These are phyloP conservation scores for Fusarium staphyleae DNA, from an alignment of 2,329 filamentous ascomycete genomes.

Conservation along the genomic window DNA sequence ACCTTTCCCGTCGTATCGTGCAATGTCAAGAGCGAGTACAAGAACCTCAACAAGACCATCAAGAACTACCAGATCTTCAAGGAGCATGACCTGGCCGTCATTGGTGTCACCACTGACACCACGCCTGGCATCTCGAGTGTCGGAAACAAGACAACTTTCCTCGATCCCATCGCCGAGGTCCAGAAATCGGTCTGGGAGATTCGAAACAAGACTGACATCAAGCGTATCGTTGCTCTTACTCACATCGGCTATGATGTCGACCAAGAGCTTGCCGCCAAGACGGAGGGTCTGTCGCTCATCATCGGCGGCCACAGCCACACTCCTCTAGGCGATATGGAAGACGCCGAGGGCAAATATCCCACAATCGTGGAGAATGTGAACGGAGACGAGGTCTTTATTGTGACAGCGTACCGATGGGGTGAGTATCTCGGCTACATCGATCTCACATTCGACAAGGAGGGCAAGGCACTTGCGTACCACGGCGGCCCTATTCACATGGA, in stretches of 20 bases:
- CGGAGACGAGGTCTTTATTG: conserved; percentile 72
- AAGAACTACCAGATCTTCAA: conserved; percentile 71
- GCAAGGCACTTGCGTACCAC: conserved; percentile 68
- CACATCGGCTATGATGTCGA: conserved; percentile 73
- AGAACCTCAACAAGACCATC: conserved; percentile 66
- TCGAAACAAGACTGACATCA: conserved; percentile 66
- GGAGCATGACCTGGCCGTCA: conserved; percentile 66
- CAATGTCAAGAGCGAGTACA: conserved; percentile 67
- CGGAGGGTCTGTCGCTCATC: conserved; percentile 70
- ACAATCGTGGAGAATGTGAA: conserved; percentile 67
- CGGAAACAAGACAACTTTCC: conserved; percentile 64
- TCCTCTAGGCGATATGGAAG: conserved; percentile 65
- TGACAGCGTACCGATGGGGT: conserved; percentile 73
- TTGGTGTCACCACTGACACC: conserved; percentile 69
- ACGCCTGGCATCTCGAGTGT: conserved; percentile 66
- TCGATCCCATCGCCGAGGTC: conserved; percentile 63
- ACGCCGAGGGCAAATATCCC: conserved; percentile 66
- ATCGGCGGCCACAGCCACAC: conserved; percentile 70
- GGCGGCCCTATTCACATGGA: conserved; percentile 70
- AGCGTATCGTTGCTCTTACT: conserved; percentile 69
- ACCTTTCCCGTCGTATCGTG: conserved; percentile 70
- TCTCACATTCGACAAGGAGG: conserved; percentile 66
- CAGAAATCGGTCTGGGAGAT: conserved; percentile 69
- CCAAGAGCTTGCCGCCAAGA: conserved; percentile 64
- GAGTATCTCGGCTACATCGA: conserved; percentile 74